Percentiles rank a stretch among this genome's conserved stretches.
These are phyloP conservation scores for Cichorium intybus DNA, from an alignment of 140 eudicot genomes.

Conservation along the genomic window DNA sequence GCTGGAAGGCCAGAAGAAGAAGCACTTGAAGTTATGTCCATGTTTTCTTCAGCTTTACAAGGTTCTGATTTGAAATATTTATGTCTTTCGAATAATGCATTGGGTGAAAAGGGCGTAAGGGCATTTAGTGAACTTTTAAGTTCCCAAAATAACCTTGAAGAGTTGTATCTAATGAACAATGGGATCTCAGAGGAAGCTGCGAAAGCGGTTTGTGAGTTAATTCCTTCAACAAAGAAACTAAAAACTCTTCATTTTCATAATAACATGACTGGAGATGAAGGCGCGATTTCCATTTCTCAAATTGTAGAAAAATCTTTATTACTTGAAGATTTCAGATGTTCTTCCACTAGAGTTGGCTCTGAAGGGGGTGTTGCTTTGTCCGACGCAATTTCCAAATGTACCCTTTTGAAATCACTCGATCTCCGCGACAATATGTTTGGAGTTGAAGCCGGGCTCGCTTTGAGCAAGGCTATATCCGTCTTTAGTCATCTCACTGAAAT, in stretches of 20 bases:
- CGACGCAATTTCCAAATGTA: slow-evolving; percentile 57
- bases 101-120: slow-evolving; percentile 85
- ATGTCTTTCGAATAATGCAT: slow-evolving; percentile 67
- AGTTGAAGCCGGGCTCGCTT: slow-evolving; percentile 55
- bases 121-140: slow-evolving; percentile 62
- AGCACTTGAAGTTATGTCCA: slow-evolving; percentile 71
- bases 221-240: slow-evolving; percentile 65
- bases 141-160: slow-evolving; percentile 69
- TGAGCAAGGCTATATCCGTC: slow-evolving; percentile 47
- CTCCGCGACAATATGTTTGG: slow-evolving; percentile 82
- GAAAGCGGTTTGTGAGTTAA: slow-evolving; percentile 64
- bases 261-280: slow-evolving; percentile 88
- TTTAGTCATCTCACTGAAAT: slow-evolving; percentile 57
- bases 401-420: slow-evolving; percentile 60
- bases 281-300: slow-evolving; percentile 65
- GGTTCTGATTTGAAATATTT: slow-evolving; percentile 53
- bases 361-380: slow-evolving; percentile 70
- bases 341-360: slow-evolving; percentile 64
- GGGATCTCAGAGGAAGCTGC: slow-evolving; percentile 92
- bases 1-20: slow-evolving; percentile 85
- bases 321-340: slow-evolving; percentile 73
- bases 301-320: slow-evolving; percentile 47
- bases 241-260: slow-evolving; percentile 74
- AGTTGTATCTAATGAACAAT: slow-evolving; percentile 66
- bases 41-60: slow-evolving; percentile 64